Conservation (phyloP, 805 yeast species). For the Yarrowia osloensis region DNA sequence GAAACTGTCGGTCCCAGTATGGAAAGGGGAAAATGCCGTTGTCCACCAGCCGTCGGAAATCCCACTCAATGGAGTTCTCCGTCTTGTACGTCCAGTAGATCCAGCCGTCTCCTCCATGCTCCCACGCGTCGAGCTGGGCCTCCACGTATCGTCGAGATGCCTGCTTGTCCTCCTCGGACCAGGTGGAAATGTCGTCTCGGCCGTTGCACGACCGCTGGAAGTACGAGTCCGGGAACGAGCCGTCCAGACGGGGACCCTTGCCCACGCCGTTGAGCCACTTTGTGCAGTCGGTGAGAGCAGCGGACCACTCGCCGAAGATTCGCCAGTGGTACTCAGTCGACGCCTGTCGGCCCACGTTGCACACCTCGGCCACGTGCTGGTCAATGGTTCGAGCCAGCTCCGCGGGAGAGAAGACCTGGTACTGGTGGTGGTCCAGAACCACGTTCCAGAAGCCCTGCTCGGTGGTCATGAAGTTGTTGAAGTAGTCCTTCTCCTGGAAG, state of each 20-base stretch:
- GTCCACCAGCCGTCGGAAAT: conserved; percentile 59
- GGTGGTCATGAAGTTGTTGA: conserved; percentile 57
- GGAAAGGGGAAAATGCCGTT: conserved; percentile 81
- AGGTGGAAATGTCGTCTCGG: conserved; percentile 51
- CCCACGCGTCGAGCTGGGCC: conserved; percentile 87
- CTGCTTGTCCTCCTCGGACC: conserved; percentile 59
- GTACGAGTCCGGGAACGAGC: conserved; percentile 48
- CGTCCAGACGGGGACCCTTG: conserved; percentile 79
- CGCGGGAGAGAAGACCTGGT: conserved; percentile 73
- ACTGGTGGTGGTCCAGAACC: conserved; percentile 85
- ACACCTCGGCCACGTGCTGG: conserved; percentile 59
- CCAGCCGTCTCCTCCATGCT: conserved; percentile 74
- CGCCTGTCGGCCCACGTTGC: conserved; percentile 52
- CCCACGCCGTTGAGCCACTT: conserved; percentile 86
- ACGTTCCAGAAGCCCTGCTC: conserved; percentile 57
- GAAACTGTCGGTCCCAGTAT: conserved; percentile 62
- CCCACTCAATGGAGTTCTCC: conserved; percentile 84
- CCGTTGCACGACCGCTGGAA: conserved; percentile 65
- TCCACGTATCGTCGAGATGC: conserved; percentile 73
- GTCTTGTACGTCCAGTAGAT: conserved; percentile 94
- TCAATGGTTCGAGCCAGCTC: conserved; percentile 62
- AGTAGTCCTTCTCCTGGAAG: conserved; percentile 60
- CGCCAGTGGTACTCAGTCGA: conserved; percentile 66
- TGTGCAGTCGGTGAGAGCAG: conserved; percentile 90
- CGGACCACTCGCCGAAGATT: conserved; percentile 85